A percentile compares a stretch with the other conserved stretches of the same genome.
These are phyloP conservation scores for Podospora australis DNA, from an alignment of 495 filamentous ascomycete species.

Conservation along the genomic window DNA sequence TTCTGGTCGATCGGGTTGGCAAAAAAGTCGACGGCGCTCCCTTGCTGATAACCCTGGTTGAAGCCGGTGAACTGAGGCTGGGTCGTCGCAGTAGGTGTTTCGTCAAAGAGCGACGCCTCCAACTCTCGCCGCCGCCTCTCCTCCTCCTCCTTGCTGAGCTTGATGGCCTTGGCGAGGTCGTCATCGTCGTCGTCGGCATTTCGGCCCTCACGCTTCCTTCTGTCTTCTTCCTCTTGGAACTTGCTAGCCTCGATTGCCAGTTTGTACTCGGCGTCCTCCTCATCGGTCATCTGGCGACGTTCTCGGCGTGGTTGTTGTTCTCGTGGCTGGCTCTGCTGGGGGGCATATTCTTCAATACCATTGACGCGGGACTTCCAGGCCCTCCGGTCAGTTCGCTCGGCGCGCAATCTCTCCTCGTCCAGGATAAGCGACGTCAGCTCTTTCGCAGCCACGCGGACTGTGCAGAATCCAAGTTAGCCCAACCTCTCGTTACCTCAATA, in stretches of 20 bases:
- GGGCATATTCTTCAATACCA: constrained; percentile 77
- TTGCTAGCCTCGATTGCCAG: constrained; percentile 96
- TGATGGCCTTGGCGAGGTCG: constrained; percentile 91
- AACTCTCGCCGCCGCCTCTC: constrained; percentile 82
- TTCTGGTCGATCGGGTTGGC: constrained; percentile 80
- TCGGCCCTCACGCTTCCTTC: constrained; percentile 67
- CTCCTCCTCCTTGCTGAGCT: constrained; percentile 87
- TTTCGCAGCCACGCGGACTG: constrained; percentile 93
- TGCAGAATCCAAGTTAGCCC: constrained; percentile 7
- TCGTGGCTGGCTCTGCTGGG: constrained; percentile 33
- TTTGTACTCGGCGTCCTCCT: constrained; percentile 88
- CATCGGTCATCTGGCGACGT: constrained; percentile 51
- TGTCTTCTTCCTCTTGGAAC: constrained; percentile 88
- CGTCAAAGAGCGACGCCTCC: constrained; percentile 84
- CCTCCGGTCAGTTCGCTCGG: constrained; percentile 85
- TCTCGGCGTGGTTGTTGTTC: constrained; percentile 39
- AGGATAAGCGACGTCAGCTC: constrained; percentile 91
- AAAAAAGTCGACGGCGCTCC: constrained; percentile 89
- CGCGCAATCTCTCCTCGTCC: constrained; percentile 90
- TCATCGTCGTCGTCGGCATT: constrained; percentile 57
- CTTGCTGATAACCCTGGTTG: constrained; percentile 97
- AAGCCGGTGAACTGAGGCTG: constrained; percentile 77
- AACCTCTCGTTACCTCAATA: not conserved
- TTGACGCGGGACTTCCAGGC: constrained; percentile 95
- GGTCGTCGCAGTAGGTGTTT: constrained; percentile 53